Evolutionary conservation across 148 eudicot species (phyloP).

Genomic region (Camellia japonica): DNA sequence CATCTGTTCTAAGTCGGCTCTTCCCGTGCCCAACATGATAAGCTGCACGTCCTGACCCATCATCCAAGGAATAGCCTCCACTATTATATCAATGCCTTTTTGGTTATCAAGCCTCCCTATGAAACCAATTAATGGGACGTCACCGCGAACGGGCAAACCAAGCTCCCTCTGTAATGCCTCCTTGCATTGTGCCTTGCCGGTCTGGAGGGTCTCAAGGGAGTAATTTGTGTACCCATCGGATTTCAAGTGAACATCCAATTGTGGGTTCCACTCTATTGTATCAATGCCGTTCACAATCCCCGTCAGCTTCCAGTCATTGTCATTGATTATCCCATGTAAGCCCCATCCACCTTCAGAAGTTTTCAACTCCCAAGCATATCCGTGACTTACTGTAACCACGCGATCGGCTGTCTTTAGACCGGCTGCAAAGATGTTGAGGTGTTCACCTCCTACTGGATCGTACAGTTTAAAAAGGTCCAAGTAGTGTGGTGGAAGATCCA

Average conservation of each 20-base stretch:
- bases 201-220: slow-evolving; percentile 57
- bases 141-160: slow-evolving; percentile 64
- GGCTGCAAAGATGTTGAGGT: slow-evolving; percentile 88
- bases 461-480: slow-evolving; percentile 66
- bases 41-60: slow-evolving; percentile 78
- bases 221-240: slow-evolving; percentile 85
- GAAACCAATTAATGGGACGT: slow-evolving; percentile 83
- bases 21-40: slow-evolving; percentile 85
- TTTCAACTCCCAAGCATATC: slow-evolving; percentile 93
- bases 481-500: slow-evolving; percentile 90
- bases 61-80: slow-evolving; percentile 93
- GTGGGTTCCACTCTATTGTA: slow-evolving; percentile 81
- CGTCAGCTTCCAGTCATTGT: slow-evolving; percentile 83
- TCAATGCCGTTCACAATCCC: slow-evolving; percentile 96
- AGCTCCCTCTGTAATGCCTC: slow-evolving; percentile 86
- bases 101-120: slow-evolving; percentile 94
- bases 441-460: slow-evolving; percentile 94
- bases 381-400: slow-evolving; percentile 90
- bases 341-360: slow-evolving; percentile 98
- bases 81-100: slow-evolving; percentile 90
- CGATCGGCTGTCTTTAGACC: slow-evolving; percentile 92
- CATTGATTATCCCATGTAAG: slow-evolving; percentile 67
- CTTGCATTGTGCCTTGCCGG: slow-evolving; percentile 83
- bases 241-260: slow-evolving; percentile 56
- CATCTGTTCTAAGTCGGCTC: slow-evolving; percentile 81